Evolutionary conservation across 2,329 filamentous ascomycete species (phyloP).

Genomic region (Arthroderma sp.): DNA sequence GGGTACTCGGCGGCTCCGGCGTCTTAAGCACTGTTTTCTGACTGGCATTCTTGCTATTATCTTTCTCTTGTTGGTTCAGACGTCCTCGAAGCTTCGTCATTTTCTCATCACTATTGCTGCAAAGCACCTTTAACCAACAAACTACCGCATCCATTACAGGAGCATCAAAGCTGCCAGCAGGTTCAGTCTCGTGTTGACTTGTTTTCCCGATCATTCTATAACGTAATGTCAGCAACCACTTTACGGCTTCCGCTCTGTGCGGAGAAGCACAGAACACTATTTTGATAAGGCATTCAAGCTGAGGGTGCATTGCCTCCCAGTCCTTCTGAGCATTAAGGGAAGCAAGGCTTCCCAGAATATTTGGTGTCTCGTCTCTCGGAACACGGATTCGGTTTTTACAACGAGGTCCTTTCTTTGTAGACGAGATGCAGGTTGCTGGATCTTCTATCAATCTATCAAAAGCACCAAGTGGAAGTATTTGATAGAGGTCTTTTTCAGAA

Average conservation of each 20-base stretch:
- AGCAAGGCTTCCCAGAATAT: conserved; percentile 1
- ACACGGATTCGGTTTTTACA: not conserved
- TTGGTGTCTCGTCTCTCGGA: not conserved
- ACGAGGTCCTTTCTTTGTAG: not conserved
- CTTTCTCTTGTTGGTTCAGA: not conserved
- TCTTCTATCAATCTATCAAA: not conserved
- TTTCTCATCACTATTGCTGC: not conserved
- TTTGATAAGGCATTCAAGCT: not conserved
- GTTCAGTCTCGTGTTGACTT: not conserved
- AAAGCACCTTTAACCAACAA: not conserved
- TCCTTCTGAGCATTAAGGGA: not conserved
- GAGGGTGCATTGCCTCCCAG: not conserved
- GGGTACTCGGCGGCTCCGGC: not conserved
- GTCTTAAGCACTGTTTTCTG: not conserved
- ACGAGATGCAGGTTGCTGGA: not conserved
- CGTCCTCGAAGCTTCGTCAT: not conserved
- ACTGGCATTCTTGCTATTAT: not conserved
- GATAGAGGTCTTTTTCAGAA: not conserved
- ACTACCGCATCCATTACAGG: not conserved
- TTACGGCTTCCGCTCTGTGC: not conserved
- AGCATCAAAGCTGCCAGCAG: not conserved
- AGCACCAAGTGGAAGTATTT: not conserved
- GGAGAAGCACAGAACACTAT: not conserved
- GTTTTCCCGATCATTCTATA: not conserved
- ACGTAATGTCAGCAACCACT: not conserved